Base-by-base conservation (phyloP, 2,329 filamentous ascomycete genomes). In the Stemphylium vesicarium region DNA sequence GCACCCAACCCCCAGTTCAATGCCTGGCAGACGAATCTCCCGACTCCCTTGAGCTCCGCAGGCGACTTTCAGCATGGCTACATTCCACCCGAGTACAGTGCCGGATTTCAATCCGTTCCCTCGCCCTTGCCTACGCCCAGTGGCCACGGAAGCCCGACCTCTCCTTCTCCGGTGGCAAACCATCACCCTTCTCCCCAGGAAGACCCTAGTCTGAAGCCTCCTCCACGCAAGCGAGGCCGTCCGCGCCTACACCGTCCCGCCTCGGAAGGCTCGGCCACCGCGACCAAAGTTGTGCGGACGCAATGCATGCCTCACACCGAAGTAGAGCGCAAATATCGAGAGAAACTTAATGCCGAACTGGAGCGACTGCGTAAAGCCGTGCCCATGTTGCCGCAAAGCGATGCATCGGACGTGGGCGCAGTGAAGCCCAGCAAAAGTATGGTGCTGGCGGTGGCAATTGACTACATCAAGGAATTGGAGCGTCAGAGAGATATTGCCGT, bases 321-420 rank as follows among this genome's bases (percentile, higher is more conserved):
- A 56, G 65, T 50, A 45, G 66, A 57, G 26, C 55, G 55, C 45
- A 55, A 55, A 36, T 57, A 57, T 26, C 45, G 55, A 12, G 55
- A 57, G 47, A 65, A 66, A 32, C 56, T 69, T 22, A 69, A 69
- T 45, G 53, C 58, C 9, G 65, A 68, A 46, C 56, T 69, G 20
- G 65, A 69, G 47, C 56, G 65, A 15, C 47, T 69, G 39, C 56
- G 65, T n/a, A 50, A 51, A 16, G 65, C 63, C 2, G 56, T 68
- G 1, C 65, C 64, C 20, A 67, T 63, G 29, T 39, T 69, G 7
- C 63, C 64, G 5, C 64, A 61, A 22, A 52, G 53, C 13, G 56
- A 52, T 24, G 9, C 46, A 2, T 39, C 54, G 4, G 57, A 59
- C 24, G 53, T 46, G 4, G 59, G 60, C 13, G 39, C 40, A 12